These are phyloP conservation scores for Ascobolus immersus DNA, from an alignment of 495 filamentous ascomycete species.

Conservation along the genomic window DNA sequence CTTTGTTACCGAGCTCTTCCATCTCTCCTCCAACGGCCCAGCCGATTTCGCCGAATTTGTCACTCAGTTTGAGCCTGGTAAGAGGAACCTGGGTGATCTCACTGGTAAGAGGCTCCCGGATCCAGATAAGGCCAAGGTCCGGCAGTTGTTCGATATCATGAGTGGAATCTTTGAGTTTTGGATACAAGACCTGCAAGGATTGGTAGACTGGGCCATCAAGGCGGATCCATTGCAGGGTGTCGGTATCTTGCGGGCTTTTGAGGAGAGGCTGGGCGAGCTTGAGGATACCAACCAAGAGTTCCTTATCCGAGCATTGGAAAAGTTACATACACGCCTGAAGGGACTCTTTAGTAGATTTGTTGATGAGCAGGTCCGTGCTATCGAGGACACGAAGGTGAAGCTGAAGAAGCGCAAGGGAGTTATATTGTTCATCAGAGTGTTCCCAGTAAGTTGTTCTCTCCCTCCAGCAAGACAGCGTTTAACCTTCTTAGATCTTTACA, in stretches of 20 bases:
- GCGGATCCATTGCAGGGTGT: constrained; percentile 78
- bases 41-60: constrained; percentile 64
- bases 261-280: constrained; percentile 46
- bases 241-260: constrained; percentile 57
- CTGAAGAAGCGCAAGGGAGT: constrained; percentile 95
- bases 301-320: constrained; percentile 50
- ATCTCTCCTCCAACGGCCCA: constrained; percentile 49
- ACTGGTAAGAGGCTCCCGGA: constrained; percentile 49
- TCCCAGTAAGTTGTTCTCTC: constrained; percentile 29
- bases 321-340: constrained; percentile 48
- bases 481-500: constrained; percentile 8
- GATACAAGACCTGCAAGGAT: constrained; percentile 46
- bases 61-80: constrained; percentile 29
- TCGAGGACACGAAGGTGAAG: constrained; percentile 97
- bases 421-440: constrained; percentile 77
- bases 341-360: constrained; percentile 66
- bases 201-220: constrained; percentile 61
- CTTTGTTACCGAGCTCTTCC: constrained; percentile 82
- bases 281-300: constrained; percentile 84
- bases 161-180: constrained; percentile 64
- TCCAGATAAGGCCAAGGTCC: constrained; percentile 56
- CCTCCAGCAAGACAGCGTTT: not conserved
- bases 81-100: constrained; percentile 40
- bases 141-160: constrained; percentile 57
- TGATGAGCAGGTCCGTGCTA: constrained; percentile 79